These are phyloP conservation scores for Hymenochaete sp. DNA, from an alignment of 1,284 basidiomycete species.

Conservation along the genomic window DNA sequence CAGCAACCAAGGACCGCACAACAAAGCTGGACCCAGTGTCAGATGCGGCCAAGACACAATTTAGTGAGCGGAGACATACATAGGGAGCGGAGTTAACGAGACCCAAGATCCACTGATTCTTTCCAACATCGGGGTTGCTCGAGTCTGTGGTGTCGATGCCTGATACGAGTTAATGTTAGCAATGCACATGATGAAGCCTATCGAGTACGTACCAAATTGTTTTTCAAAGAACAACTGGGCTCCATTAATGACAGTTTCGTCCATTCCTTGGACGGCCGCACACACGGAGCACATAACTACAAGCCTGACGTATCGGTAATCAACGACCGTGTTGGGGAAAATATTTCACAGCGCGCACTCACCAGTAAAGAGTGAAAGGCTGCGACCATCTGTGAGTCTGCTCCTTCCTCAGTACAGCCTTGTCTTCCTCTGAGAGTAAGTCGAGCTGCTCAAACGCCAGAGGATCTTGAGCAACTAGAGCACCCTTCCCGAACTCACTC, in stretches of 20 bases:
- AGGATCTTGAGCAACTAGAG: slow-evolving; percentile 53
- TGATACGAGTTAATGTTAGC: not conserved
- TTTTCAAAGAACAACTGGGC: slow-evolving; percentile 62
- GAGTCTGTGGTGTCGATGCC: slow-evolving; percentile 18
- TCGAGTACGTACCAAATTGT: slow-evolving; percentile 36
- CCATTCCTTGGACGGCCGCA: slow-evolving; percentile 68
- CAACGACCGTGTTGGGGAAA: too few species aligned
- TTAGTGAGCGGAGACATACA: slow-evolving; percentile 29
- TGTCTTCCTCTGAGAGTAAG: slow-evolving; percentile 56
- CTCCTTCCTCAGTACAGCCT: slow-evolving; percentile 42
- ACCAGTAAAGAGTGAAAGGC: slow-evolving; percentile 45
- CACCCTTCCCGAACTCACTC: slow-evolving; percentile 50
- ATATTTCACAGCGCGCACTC: too few species aligned
- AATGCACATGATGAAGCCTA: not conserved
- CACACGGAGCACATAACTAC: slow-evolving; percentile 53
- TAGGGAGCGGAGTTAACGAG: slow-evolving; percentile 72
- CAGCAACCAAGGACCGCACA: slow-evolving; percentile 54
- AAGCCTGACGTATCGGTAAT: too few species aligned
- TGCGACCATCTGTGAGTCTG: slow-evolving; percentile 58
- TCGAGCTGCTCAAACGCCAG: slow-evolving; percentile 43
- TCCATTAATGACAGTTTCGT: slow-evolving; percentile 64
- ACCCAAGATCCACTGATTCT: slow-evolving; percentile 64
- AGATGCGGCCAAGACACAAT: not conserved
- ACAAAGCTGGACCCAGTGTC: slow-evolving; percentile 31
- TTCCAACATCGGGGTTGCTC: slow-evolving; percentile 22